Conservation (phyloP, 1,284 basidiomycete genomes). For the Veloboletus limbatus region DNA sequence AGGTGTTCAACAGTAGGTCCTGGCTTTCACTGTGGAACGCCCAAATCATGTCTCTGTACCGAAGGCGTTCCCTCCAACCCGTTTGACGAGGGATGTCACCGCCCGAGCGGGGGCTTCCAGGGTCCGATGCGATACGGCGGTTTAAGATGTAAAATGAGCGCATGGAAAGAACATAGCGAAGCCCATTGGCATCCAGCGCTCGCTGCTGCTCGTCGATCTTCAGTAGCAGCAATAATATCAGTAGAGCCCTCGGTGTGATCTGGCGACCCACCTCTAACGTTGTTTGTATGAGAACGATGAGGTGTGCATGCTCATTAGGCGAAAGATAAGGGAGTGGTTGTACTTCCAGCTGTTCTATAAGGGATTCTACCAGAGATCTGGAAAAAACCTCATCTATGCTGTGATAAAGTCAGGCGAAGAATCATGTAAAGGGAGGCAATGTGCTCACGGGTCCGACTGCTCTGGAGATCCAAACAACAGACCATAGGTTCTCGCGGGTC, state of each 20-base stretch:
- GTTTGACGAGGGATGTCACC: constrained; percentile 39
- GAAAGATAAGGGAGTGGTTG: constrained; percentile 68
- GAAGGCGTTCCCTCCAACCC: constrained; percentile 65
- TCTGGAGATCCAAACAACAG: constrained; percentile 44
- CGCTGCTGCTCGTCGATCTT: constrained; percentile 86
- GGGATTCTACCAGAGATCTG: constrained; percentile 53
- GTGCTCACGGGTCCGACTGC: constrained; percentile 43
- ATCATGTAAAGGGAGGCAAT: neutral
- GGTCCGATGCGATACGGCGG: constrained; percentile 47
- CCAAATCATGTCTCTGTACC: constrained; percentile 93
- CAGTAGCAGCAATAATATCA: constrained; percentile 3
- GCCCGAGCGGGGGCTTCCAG: constrained; percentile 45
- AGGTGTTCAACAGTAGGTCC: constrained; percentile 73
- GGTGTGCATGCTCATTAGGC: constrained; percentile 73
- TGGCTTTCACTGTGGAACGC: constrained; percentile 94
- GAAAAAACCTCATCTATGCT: constrained; percentile 62
- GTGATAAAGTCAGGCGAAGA: constrained; percentile 1
- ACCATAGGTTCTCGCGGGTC: constrained; percentile 37
- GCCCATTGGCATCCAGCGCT: constrained; percentile 83
- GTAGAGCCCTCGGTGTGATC: neutral
- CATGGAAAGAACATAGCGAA: constrained; percentile 89
- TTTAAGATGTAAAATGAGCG: constrained; percentile 80
- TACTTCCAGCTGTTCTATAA: constrained; percentile 65
- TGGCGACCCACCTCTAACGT: constrained; percentile 67
- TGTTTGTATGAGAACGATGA: constrained; percentile 80